Percentiles rank a stretch among this genome's conserved stretches.
Conservation (phyloP, 192 early-diverging fungal genomes). For the Mortierella hygrophila region DNA sequence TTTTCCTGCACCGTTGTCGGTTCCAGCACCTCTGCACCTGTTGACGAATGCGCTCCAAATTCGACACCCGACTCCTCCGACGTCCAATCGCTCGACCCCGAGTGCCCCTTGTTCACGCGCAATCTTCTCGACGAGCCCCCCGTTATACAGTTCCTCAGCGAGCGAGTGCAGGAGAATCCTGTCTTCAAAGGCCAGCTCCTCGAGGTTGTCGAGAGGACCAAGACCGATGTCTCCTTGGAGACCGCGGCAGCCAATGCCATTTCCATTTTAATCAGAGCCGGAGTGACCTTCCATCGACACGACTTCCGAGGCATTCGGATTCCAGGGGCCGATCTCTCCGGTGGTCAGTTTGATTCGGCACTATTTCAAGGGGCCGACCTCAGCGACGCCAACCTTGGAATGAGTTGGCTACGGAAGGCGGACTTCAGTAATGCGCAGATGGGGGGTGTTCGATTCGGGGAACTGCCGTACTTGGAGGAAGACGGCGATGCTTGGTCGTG, state of each 20-base stretch:
- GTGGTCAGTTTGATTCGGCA: neutral
- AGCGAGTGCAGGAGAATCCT: neutral
- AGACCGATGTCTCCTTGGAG: neutral
- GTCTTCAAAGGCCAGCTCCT: neutral
- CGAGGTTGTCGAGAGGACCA: neutral
- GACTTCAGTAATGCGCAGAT: neutral
- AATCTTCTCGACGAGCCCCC: neutral
- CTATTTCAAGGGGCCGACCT: neutral
- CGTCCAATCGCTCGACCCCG: neutral
- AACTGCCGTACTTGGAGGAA: neutral
- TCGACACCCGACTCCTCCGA: neutral
- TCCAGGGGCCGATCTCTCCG: slow-evolving; percentile 1
- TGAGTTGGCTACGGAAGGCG: slow-evolving; percentile 1
- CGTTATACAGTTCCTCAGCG: neutral
- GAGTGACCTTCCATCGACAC: neutral
- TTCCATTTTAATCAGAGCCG: neutral
- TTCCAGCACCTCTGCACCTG: neutral
- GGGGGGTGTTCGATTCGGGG: neutral
- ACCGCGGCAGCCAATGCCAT: slow-evolving; percentile 2
- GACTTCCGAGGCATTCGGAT: slow-evolving; percentile 11
- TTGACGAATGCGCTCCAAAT: neutral
- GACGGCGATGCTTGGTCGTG: neutral
- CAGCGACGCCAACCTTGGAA: neutral
- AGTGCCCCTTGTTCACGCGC: neutral
- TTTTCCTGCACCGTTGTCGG: neutral